Evolutionary conservation across 2,329 filamentous ascomycete species (phyloP), one percentile per base, ranked within the genome.

Genomic region (Xylariaceae sp.): DNA sequence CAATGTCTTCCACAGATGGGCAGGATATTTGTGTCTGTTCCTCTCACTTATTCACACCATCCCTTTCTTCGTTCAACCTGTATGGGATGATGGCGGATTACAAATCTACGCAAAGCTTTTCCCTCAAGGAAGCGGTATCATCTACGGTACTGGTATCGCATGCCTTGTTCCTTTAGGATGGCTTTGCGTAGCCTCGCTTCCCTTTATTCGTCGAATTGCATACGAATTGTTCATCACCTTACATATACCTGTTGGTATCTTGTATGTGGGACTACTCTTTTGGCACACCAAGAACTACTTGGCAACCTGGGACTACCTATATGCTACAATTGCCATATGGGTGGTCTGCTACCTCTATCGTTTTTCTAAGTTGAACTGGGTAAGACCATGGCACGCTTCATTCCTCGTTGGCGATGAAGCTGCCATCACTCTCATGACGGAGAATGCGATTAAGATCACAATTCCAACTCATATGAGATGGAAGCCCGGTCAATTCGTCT

Each of bases 231-330:
- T 97, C 70, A 85, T 93, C 15, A 74, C 88, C 35, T 77, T 96
- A 2, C 93, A 97, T 70, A 84, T 92, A 0, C 92, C 93, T 0
- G 88, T 91, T 8, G 88, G 90, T 0, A 82, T 92, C 45, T 78
- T 89, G 11, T 96, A 94, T 70, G 78, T 97, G 5, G 92, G 82
- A 1, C 82, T 96, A 72, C 80, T 97, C 34, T 96, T 97, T 76
- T 97, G 93, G 93, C 93, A 97, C 74, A 94, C 90, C 68, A 89
- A 92, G 74, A 96, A 97, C 74, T 96, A 89, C 67, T 82, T 97
- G 44, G 87, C 87, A 57, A 96, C 92, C 0, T 97, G 92, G 92
- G 80, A 84, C 69, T 97, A 97, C 70, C 83, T 97, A 2, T 95
- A 85, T 69, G 85, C 90, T 1, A 94, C 90, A 0, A 74, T 92